Evolutionary conservation across 495 filamentous ascomycete genomes (phyloP), one percentile per base, ranked within the genome.

Genomic region (Aspergillus mulundensis): DNA sequence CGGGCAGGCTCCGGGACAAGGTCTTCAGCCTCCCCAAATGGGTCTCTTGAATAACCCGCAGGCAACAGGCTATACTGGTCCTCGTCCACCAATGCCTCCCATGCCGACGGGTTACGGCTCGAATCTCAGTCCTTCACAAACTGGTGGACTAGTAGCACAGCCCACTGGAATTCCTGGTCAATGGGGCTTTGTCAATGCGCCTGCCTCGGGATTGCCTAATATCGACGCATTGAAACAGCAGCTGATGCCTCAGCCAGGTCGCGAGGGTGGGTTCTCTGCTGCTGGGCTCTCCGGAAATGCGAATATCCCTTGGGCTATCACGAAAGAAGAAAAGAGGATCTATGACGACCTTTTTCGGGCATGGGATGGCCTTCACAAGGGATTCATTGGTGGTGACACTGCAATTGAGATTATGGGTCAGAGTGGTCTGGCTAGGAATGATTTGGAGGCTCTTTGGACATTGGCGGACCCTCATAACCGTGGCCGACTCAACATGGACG

Each of bases 391-490:
- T 48, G 95, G 95, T 23, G 90, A 92, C 58, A 90, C 91, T 56
- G 91, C 93, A 21, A 95, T 99, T 66, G 95, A 99, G 67, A 95
- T 99, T 43, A 91, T 97, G 70, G 88, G 91, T 15, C 95, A 99
- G 70, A 97, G 93, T 76, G 95, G 95, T 53, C 70, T 97, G 45
- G 90, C 90, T 21, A 91, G 92, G 64, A 72, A 85, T 19, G 94
- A 97, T 59, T 75, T 99, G 32, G 95, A 97, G 75, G 81, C 84
- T 28, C 85, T 97, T 58, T 99, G 95, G 95, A 97, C 94, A 23
- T 75, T 99, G 23, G 89, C 93, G 7, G 95, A 99, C 68, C 85
- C 94, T 23, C 82, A 89, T 51, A 96, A 99, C 71, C 91, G 89
- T 64, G 95, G 95, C 12, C 84, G 91, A 56, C 81, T 99, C 5